Evolutionary conservation across 345 rosid genomes (phyloP).

Genomic region (Pistacia integerrima): DNA sequence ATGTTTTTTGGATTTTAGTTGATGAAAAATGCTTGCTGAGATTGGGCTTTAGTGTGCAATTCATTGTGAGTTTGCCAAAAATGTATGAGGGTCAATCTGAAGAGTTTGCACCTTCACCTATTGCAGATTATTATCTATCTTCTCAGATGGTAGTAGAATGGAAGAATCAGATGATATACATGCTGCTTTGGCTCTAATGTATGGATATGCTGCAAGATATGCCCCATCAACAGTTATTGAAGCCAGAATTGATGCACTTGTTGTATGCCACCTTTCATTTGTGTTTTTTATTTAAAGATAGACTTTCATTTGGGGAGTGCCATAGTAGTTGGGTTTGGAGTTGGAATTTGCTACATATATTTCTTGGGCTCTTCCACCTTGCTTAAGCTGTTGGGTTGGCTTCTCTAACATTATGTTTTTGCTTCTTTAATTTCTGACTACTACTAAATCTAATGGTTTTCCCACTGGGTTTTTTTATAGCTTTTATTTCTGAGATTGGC

Average conservation of each 20-base stretch:
- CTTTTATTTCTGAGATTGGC: background rate
- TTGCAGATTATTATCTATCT: conserved; percentile 80
- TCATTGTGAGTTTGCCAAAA: background rate
- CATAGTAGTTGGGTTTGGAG: background rate
- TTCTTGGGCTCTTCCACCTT: background rate
- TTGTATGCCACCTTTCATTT: conserved; percentile 57
- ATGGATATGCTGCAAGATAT: conserved; percentile 99
- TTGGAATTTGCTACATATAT: background rate
- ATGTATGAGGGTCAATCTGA: conserved; percentile 20
- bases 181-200: conserved; percentile 99
- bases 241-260: conserved; percentile 96
- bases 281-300: background rate
- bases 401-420: background rate
- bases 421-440: background rate
- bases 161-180: conserved; percentile 97
- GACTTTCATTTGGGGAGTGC: background rate
- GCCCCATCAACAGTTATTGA: conserved; percentile 96
- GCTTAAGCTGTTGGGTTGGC: background rate
- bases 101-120: conserved; percentile 21
- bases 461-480: background rate
- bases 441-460: background rate
- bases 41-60: background rate
- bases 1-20: conserved; percentile 3
- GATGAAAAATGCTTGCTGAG: no score
- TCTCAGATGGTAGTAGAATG: conserved; percentile 69